These are phyloP conservation scores for Pythium aquatile DNA, from an alignment of 352 stramenopile species.

Conservation along the genomic window DNA sequence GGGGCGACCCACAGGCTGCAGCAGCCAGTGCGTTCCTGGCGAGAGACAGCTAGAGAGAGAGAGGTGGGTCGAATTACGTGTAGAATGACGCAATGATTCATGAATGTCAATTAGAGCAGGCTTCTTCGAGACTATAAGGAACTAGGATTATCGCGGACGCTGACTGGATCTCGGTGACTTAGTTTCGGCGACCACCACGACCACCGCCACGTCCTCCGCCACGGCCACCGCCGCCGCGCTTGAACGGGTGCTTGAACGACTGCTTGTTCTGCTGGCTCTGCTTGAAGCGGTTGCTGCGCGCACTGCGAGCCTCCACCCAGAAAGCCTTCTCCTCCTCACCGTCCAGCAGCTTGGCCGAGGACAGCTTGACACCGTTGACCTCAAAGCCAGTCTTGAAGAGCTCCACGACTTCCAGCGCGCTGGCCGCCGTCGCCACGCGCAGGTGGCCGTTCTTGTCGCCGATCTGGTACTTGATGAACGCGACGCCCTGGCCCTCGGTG, in stretches of 20 bases:
- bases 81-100: slow-evolving; percentile 9
- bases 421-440: slow-evolving; percentile 55
- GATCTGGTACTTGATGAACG: slow-evolving; percentile 88
- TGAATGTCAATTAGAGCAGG: slow-evolving; percentile 17
- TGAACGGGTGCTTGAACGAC: slow-evolving; percentile 24
- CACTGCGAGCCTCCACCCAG: slow-evolving; percentile 72
- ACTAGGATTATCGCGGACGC: neutral
- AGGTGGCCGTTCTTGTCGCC: slow-evolving; percentile 65
- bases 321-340: slow-evolving; percentile 86
- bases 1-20: slow-evolving; percentile 45
- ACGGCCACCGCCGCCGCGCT: slow-evolving; percentile 21
- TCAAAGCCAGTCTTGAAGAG: slow-evolving; percentile 69
- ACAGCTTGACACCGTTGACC: slow-evolving; percentile 67
- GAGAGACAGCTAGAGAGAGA: slow-evolving; percentile 41
- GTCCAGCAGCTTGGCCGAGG: slow-evolving; percentile 50
- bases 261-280: slow-evolving; percentile 74
- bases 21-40: slow-evolving; percentile 52
- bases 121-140: slow-evolving; percentile 2
- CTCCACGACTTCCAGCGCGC: slow-evolving; percentile 61
- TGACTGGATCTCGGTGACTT: neutral
- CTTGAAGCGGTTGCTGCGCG: slow-evolving; percentile 78
- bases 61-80: neutral
- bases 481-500: slow-evolving; percentile 55
- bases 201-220: neutral
- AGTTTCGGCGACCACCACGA: slow-evolving; percentile 17